Percentiles rank a stretch among this genome's conserved stretches.
Evolutionary conservation across 73 alveolate species (phyloP).

Genomic region (Effrenium voratum): DNA sequence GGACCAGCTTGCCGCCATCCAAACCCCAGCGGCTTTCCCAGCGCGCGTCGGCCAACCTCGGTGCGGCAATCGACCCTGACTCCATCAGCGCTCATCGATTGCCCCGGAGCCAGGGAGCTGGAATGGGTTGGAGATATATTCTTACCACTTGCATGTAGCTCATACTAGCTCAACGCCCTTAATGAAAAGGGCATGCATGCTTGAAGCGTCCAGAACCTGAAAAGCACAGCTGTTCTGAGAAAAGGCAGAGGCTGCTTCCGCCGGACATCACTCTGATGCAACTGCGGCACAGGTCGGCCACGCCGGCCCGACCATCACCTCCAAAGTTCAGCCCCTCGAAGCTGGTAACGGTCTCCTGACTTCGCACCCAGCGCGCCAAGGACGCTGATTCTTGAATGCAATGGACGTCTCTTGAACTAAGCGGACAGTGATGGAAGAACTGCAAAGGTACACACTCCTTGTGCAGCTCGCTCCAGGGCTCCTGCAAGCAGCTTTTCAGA

Average conservation of each 20-base stretch:
- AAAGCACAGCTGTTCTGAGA: too few species aligned
- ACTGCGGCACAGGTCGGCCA: conserved; percentile 19
- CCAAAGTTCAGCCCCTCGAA: conserved; percentile 46
- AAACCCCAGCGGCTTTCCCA: conserved; percentile 58
- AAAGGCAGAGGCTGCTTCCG: too few species aligned
- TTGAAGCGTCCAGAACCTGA: too few species aligned
- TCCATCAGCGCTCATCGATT: neutral
- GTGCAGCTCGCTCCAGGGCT: too few species aligned
- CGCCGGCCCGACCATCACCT: conserved; percentile 53
- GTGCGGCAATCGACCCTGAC: neutral
- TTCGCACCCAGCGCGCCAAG: neutral
- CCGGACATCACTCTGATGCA: neutral
- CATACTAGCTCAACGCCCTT: too few species aligned
- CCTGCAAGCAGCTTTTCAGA: too few species aligned
- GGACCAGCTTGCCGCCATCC: conserved; percentile 25
- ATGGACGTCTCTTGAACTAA: neutral
- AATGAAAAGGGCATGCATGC: too few species aligned
- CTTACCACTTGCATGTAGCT: too few species aligned
- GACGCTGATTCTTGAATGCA: neutral
- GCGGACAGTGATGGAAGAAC: too few species aligned
- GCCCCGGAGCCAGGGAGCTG: neutral
- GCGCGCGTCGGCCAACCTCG: conserved; percentile 30
- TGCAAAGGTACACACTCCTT: too few species aligned
- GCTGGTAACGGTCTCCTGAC: neutral
- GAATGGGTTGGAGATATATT: too few species aligned